phyloP scores from a whole-genome alignment of 1,284 basidiomycete genomes.

The Leccinum fuscescens region DNA sequence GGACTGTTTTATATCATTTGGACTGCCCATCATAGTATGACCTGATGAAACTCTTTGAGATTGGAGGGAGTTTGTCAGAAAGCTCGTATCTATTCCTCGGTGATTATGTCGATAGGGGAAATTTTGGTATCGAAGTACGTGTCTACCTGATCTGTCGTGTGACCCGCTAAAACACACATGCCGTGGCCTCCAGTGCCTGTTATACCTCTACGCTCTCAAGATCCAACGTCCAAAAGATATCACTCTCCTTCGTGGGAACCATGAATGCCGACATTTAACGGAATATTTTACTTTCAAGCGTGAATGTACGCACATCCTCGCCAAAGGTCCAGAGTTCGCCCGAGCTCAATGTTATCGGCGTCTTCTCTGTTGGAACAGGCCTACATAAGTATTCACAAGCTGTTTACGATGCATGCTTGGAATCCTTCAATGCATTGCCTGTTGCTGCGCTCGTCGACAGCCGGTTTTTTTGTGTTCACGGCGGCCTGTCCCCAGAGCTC shows the following conservation, averaged over 20 bases:
- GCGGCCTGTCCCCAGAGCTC: constrained; percentile 91
- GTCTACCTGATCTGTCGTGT: constrained; percentile 2
- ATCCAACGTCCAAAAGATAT: constrained; percentile 92
- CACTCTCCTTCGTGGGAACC: constrained; percentile 92
- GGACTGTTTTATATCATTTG: constrained; percentile 9
- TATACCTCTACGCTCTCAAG: constrained; percentile 91
- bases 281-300: constrained; percentile 98
- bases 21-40: constrained; percentile 66
- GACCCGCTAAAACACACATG: neutral
- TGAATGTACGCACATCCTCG: constrained; percentile 58
- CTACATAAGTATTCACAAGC: constrained; percentile 89
- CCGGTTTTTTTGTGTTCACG: constrained; percentile 96
- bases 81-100: constrained; percentile 95
- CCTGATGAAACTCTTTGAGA: constrained; percentile 97
- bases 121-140: constrained; percentile 88
- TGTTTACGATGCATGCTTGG: constrained; percentile 89
- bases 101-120: constrained; percentile 97
- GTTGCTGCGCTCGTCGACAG: constrained; percentile 92
- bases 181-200: constrained; percentile 57
- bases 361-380: constrained; percentile 45
- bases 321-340: constrained; percentile 1
- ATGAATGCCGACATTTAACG: constrained; percentile 95
- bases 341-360: constrained; percentile 2
- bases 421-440: constrained; percentile 90
- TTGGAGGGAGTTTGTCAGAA: constrained; percentile 83